Base-by-base conservation (phyloP, 768 basidiomycete genomes). In the Clavulina sp. region DNA sequence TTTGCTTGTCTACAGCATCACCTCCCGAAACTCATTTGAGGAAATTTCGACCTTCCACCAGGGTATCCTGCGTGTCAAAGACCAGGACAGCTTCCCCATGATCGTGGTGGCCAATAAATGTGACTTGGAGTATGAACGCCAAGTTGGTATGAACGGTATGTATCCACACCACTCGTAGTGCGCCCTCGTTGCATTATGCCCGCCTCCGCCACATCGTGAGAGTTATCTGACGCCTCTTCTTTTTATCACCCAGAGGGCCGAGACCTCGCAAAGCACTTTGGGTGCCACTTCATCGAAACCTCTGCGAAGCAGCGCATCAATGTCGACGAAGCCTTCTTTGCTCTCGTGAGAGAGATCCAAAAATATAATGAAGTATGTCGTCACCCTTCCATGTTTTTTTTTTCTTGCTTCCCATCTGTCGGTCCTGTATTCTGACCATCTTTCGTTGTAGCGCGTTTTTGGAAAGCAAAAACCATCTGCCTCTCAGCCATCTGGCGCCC, bases 251-350 rank as follows among this genome's bases (percentile, higher is more conserved):
- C 57, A 95, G 93, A 97, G 89, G 95, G 95, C 4, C 84, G 87
- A 50, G 89, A 95, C 60, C 79, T 97, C 48, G 95, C 95, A 0
- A 88, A 88, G 65, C 84, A 87, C 64, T 89, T 91, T 62, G 81
- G 82, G 40, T 91, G 88, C 70, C 85, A 82, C 60, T 95, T 91
- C 66, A 84, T 92, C 52, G 92, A 96, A 65, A 92, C 89, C 0
- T 96, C 92, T 3, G 92, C 91, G 40, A 95, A 95, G 67, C 84
- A 89, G 61, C 77, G 92, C 50, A 88, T 92, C 69, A 95, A 95
- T 60, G 91, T 97, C 51, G 92, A 96, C 58, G 87, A 95, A 68
- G 87, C 88, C 7, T 96, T 97, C 69, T 78, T 75, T 60, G 82
- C 83, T 56, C 81, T 97, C 58, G 89, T 97, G 29, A 79, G 91